Conservation (phyloP, 202 grass and related monocot species). For the Carex sylvatica region DNA sequence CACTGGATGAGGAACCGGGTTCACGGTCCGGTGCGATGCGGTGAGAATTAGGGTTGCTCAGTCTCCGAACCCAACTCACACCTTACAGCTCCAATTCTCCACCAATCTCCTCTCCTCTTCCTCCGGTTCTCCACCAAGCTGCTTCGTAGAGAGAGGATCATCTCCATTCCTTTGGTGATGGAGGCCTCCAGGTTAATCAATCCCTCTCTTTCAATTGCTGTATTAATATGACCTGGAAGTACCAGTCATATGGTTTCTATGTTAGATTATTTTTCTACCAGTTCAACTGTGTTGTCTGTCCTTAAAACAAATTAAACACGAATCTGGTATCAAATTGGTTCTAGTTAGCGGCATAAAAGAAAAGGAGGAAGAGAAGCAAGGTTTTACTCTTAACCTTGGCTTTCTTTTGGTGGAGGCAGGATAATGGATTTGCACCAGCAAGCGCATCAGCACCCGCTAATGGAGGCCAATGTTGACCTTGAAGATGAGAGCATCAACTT, state of each 20-base stretch:
- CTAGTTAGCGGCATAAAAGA: background rate
- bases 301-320: background rate
- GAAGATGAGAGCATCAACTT: constrained; percentile 99
- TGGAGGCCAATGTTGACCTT: constrained; percentile 70
- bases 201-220: background rate
- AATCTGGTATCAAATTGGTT: background rate
- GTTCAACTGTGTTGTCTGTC: background rate
- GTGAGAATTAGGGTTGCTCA: constrained; percentile 46
- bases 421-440: constrained; percentile 30
- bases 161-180: background rate
- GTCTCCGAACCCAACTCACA: constrained; percentile 7
- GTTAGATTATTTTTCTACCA: background rate
- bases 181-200: constrained; percentile 11
- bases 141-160: background rate
- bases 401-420: background rate
- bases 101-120: constrained; percentile 25
- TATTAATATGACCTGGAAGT: too few relatives aligned
- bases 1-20: constrained; percentile 14
- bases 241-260: background rate
- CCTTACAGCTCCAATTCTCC: background rate
- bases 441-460: constrained; percentile 36
- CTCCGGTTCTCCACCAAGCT: constrained; percentile 16
- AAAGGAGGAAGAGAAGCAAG: background rate
- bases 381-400: background rate
- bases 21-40: constrained; percentile 40